Evolutionary conservation across 768 basidiomycete species (phyloP).

Genomic region (Hypsizygus marmoreus): DNA sequence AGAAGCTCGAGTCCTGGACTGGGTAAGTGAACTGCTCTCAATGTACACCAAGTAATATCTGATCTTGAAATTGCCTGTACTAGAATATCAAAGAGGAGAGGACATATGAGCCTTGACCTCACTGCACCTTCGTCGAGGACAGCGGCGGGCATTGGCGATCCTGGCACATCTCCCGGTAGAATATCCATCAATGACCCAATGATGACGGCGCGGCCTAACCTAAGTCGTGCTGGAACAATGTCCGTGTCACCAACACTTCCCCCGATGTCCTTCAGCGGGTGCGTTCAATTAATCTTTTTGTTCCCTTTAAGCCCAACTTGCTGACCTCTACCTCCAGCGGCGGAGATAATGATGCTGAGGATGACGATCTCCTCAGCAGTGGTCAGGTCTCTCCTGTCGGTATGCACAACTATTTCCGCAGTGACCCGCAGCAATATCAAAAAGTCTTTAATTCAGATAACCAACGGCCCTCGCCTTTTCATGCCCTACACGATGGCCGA

Average conservation of each 20-base stretch:
- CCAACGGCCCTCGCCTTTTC: slow-evolving; percentile 21
- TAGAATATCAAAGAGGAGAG: slow-evolving; percentile 27
- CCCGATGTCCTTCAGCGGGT: slow-evolving; percentile 31
- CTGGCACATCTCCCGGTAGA: slow-evolving; percentile 1
- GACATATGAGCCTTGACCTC: slow-evolving; percentile 19
- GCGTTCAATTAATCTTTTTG: slow-evolving; percentile 1
- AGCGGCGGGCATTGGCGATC: slow-evolving; percentile 5
- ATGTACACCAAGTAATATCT: neutral
- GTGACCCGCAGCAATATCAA: neutral
- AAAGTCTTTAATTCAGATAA: slow-evolving; percentile 11
- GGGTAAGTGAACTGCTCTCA: slow-evolving; percentile 28
- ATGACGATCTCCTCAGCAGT: slow-evolving; percentile 75
- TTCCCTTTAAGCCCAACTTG: slow-evolving; percentile 1
- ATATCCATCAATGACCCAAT: neutral
- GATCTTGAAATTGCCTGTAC: neutral
- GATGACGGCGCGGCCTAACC: slow-evolving; percentile 11
- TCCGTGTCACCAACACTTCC: slow-evolving; percentile 36
- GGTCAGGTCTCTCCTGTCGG: slow-evolving; percentile 76
- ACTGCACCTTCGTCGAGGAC: slow-evolving; percentile 10
- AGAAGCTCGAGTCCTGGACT: slow-evolving; percentile 47
- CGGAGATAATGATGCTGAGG: slow-evolving; percentile 34
- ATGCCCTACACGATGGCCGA: slow-evolving; percentile 18
- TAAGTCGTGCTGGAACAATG: slow-evolving; percentile 8
- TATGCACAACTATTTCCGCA: slow-evolving; percentile 29
- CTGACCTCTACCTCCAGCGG: slow-evolving; percentile 1